Percentiles rank a stretch among this genome's conserved stretches.
phyloP scores from a whole-genome alignment of 352 stramenopile species.

The Globisporangium sylvaticum region DNA sequence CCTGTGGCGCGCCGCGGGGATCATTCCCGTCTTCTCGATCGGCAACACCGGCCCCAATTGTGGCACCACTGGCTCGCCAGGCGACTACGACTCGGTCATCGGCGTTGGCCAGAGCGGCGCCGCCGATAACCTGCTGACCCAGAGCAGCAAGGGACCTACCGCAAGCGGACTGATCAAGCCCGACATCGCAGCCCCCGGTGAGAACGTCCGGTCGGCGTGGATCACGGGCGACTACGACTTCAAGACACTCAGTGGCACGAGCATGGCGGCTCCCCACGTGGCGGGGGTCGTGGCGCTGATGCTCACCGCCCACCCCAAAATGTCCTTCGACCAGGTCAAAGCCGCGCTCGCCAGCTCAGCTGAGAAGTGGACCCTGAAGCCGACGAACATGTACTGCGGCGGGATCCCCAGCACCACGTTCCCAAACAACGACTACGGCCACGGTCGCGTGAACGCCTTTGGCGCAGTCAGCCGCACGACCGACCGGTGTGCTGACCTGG shows the following conservation, averaged over 20 bases:
- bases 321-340: not conserved
- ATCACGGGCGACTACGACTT: not conserved
- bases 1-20: not conserved
- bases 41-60: not conserved
- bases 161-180: not conserved
- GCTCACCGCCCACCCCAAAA: not conserved
- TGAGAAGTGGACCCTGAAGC: not conserved
- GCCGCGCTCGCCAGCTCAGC: not conserved
- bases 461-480: not conserved
- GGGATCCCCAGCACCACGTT: not conserved
- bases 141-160: not conserved
- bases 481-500: not conserved
- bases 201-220: not conserved
- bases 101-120: not conserved
- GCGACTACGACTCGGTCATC: not conserved
- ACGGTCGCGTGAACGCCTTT: not conserved
- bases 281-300: slow-evolving; percentile 10
- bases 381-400: not conserved
- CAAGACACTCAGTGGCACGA: slow-evolving; percentile 10
- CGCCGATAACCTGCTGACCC: not conserved
- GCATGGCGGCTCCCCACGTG: slow-evolving; percentile 19
- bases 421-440: not conserved
- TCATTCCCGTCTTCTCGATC: not conserved
- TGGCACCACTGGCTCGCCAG: not conserved
- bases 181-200: not conserved